A percentile compares a stretch with the other conserved stretches of the same genome.
phyloP scores from a whole-genome alignment of 2,329 filamentous ascomycete species.

The Claviceps sp. region DNA sequence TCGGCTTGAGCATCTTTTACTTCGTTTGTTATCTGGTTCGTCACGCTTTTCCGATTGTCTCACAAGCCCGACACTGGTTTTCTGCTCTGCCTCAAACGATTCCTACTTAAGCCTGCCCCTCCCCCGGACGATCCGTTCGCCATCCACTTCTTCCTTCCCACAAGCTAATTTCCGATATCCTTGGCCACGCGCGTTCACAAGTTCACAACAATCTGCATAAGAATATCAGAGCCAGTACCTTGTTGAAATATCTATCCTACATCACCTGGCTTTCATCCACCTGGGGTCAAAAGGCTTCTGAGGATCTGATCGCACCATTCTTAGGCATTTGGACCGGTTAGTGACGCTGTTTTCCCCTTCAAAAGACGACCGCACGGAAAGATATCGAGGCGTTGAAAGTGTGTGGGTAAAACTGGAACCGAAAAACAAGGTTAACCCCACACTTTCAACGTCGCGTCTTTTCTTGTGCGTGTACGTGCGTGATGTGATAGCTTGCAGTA shows the following conservation, averaged over 20 bases:
- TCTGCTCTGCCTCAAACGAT: conserved; percentile 2
- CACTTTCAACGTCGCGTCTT: background rate
- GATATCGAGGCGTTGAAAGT: too few species aligned
- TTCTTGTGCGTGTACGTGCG: background rate
- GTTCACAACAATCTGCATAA: background rate
- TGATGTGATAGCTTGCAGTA: background rate
- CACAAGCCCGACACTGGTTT: background rate
- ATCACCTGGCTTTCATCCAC: background rate
- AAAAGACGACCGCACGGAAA: too few species aligned
- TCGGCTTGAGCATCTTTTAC: conserved; percentile 1
- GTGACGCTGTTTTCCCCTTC: too few species aligned
- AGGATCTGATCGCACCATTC: background rate
- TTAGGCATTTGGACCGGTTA: too few species aligned
- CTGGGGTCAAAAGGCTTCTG: background rate
- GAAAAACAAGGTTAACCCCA: background rate
- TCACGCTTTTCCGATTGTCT: conserved; percentile 5
- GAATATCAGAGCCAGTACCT: background rate
- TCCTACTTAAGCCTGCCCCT: conserved; percentile 4
- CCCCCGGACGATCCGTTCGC: background rate
- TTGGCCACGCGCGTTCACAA: background rate
- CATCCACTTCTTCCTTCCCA: background rate
- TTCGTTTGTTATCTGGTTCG: conserved; percentile 3
- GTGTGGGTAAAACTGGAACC: too few species aligned
- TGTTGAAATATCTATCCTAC: background rate
- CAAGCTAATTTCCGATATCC: background rate